Base-by-base conservation (phyloP, 2,329 filamentous ascomycete genomes). In the Lachnellula arida region DNA sequence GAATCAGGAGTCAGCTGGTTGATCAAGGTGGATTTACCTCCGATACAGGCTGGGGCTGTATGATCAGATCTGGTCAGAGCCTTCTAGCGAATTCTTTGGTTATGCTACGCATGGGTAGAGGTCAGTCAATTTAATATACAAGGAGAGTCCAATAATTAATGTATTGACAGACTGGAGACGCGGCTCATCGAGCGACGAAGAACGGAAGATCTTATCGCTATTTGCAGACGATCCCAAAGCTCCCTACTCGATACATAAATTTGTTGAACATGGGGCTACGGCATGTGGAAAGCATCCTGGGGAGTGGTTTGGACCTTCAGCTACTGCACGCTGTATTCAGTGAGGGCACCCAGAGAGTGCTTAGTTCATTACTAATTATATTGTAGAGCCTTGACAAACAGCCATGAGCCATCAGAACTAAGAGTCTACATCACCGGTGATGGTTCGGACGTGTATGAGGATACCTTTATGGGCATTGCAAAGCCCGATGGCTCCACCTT, bases 281-380 rank as follows among this genome's bases (percentile, higher is more conserved):
- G 87, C 88, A 2, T 99, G 94, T 72, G 92, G 91, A 4, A 97
- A 96, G 73, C 89, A 95, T 67, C 94, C 94, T 0, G 94, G 94
- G 39, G 91, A 97, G 73, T 99, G 94, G 94, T 99, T 99, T 73
- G 94, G 94, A 0, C 94, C 94, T n/a, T 97, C 91, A 17, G 94
- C 94, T 6, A 95, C 94, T 9, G 92, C 94, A 47, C 85, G 87
- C 55, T 97, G 94, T 71, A 97, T 99, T 63, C 87, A 94, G 91
- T 95, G 76, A 71, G 88, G 74, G 46, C 25, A 4, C 47, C 39
- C 22, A 7, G 23, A 15, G 19, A 19, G 22, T 37, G 22, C 22
- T 28, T 9, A 1, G 25, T 7, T 11, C 12, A 53, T 49, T 51
- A 49, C 60, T 67, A 50, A 67, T 49, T 32, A 17, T 48, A 46